Conservation (phyloP, 441 rosid species). For the Pelargonium australe region DNA sequence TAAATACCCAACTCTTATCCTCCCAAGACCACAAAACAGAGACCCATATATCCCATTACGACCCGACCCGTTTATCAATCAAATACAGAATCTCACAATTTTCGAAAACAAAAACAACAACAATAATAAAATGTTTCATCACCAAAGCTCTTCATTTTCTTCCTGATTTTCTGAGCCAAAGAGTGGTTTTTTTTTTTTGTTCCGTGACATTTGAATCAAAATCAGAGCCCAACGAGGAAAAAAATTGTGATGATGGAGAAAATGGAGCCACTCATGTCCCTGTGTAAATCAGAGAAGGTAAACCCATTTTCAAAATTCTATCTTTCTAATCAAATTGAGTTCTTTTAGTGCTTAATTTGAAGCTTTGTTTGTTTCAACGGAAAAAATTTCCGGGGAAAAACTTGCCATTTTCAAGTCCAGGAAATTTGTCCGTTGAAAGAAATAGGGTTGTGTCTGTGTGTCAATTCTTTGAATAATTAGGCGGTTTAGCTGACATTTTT, state of each 20-base stretch:
- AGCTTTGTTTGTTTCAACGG: not conserved
- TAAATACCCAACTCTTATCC: slow-evolving; percentile 10
- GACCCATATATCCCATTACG: slow-evolving; percentile 2
- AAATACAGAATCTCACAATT: not conserved
- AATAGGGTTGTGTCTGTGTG: not conserved
- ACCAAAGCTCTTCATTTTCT: not conserved
- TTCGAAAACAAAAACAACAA: not conserved
- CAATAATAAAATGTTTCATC: not conserved
- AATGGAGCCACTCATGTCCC: slow-evolving; percentile 4
- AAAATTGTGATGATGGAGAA: slow-evolving; percentile 4
- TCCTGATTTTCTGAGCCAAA: slow-evolving; percentile 8
- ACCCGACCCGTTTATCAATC: not conserved
- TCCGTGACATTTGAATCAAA: not conserved
- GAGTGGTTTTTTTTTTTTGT: slow-evolving; percentile 3
- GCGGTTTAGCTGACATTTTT: not conserved
- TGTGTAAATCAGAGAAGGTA: slow-evolving; percentile 2
- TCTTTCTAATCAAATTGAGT: not conserved
- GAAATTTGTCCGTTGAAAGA: not conserved
- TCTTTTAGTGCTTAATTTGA: not conserved
- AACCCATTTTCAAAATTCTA: not conserved
- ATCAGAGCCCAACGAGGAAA: not conserved
- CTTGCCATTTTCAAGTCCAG: not conserved
- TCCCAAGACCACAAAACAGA: slow-evolving; percentile 3
- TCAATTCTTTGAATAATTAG: not conserved
- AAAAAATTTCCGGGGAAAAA: not conserved